These are phyloP conservation scores for Ailanthus altissimus DNA, from an alignment of 345 rosid species.

Conservation along the genomic window DNA sequence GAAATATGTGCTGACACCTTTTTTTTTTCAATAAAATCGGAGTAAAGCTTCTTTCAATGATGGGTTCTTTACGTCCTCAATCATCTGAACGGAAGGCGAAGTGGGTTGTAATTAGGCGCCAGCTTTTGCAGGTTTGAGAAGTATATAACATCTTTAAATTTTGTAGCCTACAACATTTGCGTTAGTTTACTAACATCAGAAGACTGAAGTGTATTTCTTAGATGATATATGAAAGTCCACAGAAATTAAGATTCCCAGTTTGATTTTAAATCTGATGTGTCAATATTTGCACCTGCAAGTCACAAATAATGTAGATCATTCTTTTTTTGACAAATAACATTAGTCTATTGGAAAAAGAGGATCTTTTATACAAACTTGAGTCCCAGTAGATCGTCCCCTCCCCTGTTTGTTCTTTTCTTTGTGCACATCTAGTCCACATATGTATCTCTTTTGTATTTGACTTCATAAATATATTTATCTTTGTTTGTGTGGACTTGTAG, in stretches of 20 bases:
- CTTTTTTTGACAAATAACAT: neutral
- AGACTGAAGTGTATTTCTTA: neutral
- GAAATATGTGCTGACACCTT: constrained; percentile 31
- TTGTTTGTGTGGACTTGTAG: no score
- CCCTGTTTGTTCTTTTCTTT: no score
- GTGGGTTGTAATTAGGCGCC: constrained; percentile 92
- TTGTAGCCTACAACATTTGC: neutral
- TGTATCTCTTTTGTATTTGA: no score
- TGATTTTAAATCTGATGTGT: neutral
- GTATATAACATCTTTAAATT: constrained; percentile 9
- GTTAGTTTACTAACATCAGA: neutral
- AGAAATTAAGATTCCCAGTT: neutral
- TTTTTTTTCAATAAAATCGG: constrained; percentile 2
- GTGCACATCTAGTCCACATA: no score
- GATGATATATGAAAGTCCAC: neutral
- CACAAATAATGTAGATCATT: neutral
- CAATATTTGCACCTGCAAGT: neutral
- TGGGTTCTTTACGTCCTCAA: constrained; percentile 87
- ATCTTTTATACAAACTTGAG: neutral
- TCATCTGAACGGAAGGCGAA: constrained; percentile 85
- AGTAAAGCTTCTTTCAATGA: constrained; percentile 85
- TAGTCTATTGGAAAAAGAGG: neutral
- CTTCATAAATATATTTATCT: no score
- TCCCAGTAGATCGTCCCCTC: neutral
- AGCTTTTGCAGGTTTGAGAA: constrained; percentile 83